phyloP scores from a whole-genome alignment of 495 filamentous ascomycete genomes.

The Tuber umbilicatum region DNA sequence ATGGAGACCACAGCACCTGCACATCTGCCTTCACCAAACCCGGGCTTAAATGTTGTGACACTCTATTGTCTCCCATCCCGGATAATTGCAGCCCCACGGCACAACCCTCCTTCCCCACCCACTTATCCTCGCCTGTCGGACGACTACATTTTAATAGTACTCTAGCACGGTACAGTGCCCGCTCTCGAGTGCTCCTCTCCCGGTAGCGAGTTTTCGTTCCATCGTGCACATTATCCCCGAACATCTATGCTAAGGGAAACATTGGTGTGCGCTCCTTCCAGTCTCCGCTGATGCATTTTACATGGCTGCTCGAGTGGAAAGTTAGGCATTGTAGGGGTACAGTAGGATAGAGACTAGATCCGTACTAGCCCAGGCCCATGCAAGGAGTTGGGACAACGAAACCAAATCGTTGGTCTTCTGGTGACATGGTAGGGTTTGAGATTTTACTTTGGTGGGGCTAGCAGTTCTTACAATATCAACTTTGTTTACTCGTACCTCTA shows the following conservation, averaged over 20 bases:
- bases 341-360: neutral
- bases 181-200: neutral
- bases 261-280: neutral
- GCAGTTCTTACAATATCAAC: neutral
- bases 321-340: too few species aligned
- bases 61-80: too few species aligned
- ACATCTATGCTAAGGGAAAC: neutral
- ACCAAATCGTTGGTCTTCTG: neutral
- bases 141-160: neutral
- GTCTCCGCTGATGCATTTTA: neutral
- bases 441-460: neutral
- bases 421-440: neutral
- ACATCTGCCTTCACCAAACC: too few species aligned
- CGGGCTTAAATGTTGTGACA: too few species aligned
- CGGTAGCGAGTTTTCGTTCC: neutral
- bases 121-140: neutral
- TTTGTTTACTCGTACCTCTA: too few species aligned
- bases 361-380: neutral
- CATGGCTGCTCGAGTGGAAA: too few species aligned
- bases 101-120: neutral
- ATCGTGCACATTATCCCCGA: neutral
- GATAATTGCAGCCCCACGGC: too few species aligned
- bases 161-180: too few species aligned
- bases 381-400: neutral
- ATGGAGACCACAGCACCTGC: too few species aligned